Evolutionary conservation across 1,139 yeast genomes (phyloP), one percentile per base, ranked within the genome.

Genomic region (Kodamaea sp.): DNA sequence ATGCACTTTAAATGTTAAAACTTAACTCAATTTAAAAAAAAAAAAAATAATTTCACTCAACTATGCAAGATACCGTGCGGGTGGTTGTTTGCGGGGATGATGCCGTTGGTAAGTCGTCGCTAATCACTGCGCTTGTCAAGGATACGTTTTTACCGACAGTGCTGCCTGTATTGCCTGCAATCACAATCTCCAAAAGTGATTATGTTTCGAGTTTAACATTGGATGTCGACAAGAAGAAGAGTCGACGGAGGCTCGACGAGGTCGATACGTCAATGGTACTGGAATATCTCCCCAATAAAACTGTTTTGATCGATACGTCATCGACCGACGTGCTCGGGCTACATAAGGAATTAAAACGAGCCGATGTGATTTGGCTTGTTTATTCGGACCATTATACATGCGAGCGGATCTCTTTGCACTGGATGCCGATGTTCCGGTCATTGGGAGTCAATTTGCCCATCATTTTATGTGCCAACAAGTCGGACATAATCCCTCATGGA

Each of bases 1-100:
- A 15, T 15, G 20, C 20, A 15, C 20, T 3, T 15, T 15, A 4
- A 3, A 15, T 15, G 20, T 15, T 15, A 15, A 15, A 15, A 15
- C 3, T 15, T 4, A 15, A 15, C 20, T 15, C 20, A 15, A 15
- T 4, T 15, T 15, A 15, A 15, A 15, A 4, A 15, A n/a, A n/a
- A n/a, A n/a, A n/a, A n/a, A n/a, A n/a, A n/a, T n/a, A n/a, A n/a
- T n/a, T 15, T 4, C 4, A 15, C 20, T 15, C 20, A 15, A 4
- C 20, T 3, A 15, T 15, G 20, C 20, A 36, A 34, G 44, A 37
- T 12, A 37, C 40, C 8, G 29, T 50, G 7, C 38, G 94, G 43
- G 82, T 92, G 1, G 96, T 88, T 2, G 84, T 92, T 0, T 89
- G 97, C 60, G 98, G 98, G n/a, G 98, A 92, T 60, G 96, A 88